Conservation (phyloP, 176 grass and related monocot species). For the Secale cereale region DNA sequence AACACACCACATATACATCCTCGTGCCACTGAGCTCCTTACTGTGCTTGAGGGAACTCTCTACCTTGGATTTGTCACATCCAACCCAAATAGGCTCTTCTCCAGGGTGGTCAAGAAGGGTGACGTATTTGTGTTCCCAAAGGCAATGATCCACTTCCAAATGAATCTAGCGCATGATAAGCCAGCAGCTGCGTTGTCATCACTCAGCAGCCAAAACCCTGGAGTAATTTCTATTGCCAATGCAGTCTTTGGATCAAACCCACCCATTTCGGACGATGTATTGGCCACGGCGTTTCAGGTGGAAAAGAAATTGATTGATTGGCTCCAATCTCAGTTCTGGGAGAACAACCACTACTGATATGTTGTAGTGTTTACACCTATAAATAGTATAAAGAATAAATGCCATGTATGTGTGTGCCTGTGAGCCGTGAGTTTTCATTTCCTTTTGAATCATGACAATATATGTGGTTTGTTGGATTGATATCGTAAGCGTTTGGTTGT, state of each 20-base stretch:
- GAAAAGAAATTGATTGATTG: not conserved
- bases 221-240: not conserved
- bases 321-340: conserved; percentile 10
- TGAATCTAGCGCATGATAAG: not conserved
- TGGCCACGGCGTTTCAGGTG: conserved; percentile 1
- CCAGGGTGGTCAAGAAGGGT: not conserved
- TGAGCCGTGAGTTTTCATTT: not conserved
- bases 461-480: not conserved
- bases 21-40: not conserved
- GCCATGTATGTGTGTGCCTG: not conserved
- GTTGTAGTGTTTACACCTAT: not conserved
- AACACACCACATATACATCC: conserved; percentile 1
- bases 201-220: conserved; percentile 3
- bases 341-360: not conserved
- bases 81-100: not conserved
- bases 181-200: not conserved
- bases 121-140: not conserved
- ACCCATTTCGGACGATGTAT: not conserved
- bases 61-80: not conserved
- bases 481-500: not conserved
- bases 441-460: not conserved
- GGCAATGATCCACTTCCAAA: conserved; percentile 8
- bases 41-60: not conserved
- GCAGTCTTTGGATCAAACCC: conserved; percentile 5
- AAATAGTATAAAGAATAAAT: not conserved